A percentile compares a stretch with the other conserved stretches of the same genome.
Evolutionary conservation across 805 yeast genomes (phyloP).

Genomic region (Yamadazyma ubonensis): DNA sequence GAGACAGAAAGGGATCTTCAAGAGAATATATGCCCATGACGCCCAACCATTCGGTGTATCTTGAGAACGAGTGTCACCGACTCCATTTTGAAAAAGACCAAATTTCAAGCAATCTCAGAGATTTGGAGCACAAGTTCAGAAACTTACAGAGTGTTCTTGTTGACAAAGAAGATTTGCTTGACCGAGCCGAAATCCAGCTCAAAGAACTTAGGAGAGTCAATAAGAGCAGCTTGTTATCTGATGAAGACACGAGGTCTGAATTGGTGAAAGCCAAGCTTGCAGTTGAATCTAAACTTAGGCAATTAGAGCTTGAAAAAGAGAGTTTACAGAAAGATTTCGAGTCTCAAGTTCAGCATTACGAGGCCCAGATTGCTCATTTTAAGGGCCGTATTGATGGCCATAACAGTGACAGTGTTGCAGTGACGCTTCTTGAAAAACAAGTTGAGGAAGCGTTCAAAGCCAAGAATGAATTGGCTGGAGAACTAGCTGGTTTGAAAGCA

Average conservation of each 20-base stretch:
- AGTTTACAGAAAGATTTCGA: slow-evolving; percentile 25
- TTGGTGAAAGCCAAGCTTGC: slow-evolving; percentile 33
- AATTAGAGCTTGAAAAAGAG: slow-evolving; percentile 36
- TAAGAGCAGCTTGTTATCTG: slow-evolving; percentile 20
- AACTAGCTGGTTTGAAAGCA: too few species aligned
- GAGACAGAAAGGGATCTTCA: slow-evolving; percentile 2
- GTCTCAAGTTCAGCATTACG: slow-evolving; percentile 32
- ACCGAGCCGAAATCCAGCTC: slow-evolving; percentile 31
- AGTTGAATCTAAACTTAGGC: slow-evolving; percentile 38
- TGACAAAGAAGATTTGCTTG: slow-evolving; percentile 37
- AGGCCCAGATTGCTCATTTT: too few species aligned
- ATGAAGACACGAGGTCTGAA: slow-evolving; percentile 37
- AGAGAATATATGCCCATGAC: slow-evolving; percentile 8
- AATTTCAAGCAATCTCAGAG: slow-evolving; percentile 33
- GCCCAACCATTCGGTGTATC: slow-evolving; percentile 3
- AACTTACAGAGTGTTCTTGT: slow-evolving; percentile 22
- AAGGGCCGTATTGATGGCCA: too few species aligned
- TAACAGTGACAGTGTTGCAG: too few species aligned
- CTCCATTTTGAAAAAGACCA: slow-evolving; percentile 9
- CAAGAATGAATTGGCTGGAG: slow-evolving; percentile 9
- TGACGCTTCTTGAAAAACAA: slow-evolving; percentile 32
- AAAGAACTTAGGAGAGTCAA: slow-evolving; percentile 27
- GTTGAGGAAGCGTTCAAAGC: slow-evolving; percentile 26
- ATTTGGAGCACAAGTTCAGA: slow-evolving; percentile 15
- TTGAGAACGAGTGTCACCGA: slow-evolving; percentile 9